These are phyloP conservation scores for Secale cereale DNA, from an alignment of 176 grass and related monocot species.

Conservation along the genomic window DNA sequence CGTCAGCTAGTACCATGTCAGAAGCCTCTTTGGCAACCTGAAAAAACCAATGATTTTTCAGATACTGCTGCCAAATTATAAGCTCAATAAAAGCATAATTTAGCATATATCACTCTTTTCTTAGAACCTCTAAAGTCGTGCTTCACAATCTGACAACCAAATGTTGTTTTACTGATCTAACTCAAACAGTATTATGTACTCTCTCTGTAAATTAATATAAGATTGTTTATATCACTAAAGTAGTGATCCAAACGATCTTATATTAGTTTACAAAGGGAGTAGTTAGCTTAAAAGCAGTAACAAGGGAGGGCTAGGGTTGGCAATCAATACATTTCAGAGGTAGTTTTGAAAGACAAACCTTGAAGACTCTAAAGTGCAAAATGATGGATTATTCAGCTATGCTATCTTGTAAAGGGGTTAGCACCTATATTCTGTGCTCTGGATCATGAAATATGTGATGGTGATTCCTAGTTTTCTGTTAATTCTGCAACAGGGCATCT, in stretches of 20 bases:
- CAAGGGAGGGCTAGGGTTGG: neutral
- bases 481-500: neutral
- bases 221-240: too few species aligned
- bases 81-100: neutral
- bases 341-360: neutral
- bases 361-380: neutral
- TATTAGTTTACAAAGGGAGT: too few species aligned
- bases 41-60: neutral
- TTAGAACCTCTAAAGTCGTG: neutral
- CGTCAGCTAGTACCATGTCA: constrained; percentile 97
- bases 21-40: constrained; percentile 94
- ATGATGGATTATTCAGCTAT: neutral
- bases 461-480: neutral
- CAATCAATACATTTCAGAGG: neutral
- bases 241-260: too few species aligned
- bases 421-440: neutral
- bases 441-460: neutral
- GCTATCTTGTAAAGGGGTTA: neutral
- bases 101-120: neutral
- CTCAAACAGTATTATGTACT: neutral
- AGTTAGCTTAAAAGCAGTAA: neutral
- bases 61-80: neutral
- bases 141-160: neutral
- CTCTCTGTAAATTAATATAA: too few species aligned
- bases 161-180: neutral